Conservation (phyloP, 257 asterid species). For the Haberlea rhodopensis region DNA sequence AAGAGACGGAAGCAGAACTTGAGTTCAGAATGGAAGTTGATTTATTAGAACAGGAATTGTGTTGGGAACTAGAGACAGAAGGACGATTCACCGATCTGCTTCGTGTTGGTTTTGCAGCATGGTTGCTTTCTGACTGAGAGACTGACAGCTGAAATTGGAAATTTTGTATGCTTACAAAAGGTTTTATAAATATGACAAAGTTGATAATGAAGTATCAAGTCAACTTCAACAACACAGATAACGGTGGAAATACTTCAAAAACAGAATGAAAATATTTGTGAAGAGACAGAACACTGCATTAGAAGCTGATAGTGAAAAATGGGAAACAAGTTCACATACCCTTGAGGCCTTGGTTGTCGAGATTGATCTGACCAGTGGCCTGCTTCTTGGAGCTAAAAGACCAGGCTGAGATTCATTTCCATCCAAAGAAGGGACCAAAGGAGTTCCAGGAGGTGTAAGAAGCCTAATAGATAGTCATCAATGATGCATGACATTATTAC, state of each 20-base stretch:
- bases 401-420: constrained; percentile 59
- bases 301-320: constrained; percentile 19
- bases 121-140: constrained; percentile 80
- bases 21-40: constrained; percentile 75
- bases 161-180: constrained; percentile 12
- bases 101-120: constrained; percentile 62
- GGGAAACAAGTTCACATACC: constrained; percentile 47
- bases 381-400: constrained; percentile 59
- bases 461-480: constrained; percentile 55
- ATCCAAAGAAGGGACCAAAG: constrained; percentile 72
- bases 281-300: constrained; percentile 17
- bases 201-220: background rate
- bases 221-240: constrained; percentile 11
- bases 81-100: constrained; percentile 88
- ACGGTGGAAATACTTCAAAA: constrained; percentile 9
- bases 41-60: constrained; percentile 62
- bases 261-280: constrained; percentile 11
- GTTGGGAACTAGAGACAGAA: constrained; percentile 69
- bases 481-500: background rate
- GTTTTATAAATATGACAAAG: background rate
- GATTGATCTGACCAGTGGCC: constrained; percentile 59
- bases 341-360: constrained; percentile 84
- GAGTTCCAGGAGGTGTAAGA: constrained; percentile 99
- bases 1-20: constrained; percentile 94
- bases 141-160: constrained; percentile 69